Percentiles rank a stretch among this genome's conserved stretches.
Conservation (phyloP, 129 eudicot species). For the Cynara cardunculus region DNA sequence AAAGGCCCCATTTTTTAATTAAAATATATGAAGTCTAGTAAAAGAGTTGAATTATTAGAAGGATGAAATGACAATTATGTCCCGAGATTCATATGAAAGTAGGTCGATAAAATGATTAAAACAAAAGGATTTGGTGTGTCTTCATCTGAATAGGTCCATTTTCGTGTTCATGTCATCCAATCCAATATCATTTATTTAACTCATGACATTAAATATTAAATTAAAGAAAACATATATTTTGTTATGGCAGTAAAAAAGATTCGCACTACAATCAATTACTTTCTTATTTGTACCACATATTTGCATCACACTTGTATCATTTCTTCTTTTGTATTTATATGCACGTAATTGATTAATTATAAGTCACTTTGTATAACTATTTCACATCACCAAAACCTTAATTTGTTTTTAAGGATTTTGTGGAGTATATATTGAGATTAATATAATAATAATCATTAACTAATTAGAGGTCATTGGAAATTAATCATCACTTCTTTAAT, state of each 20-base stretch:
- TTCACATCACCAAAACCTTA: background rate
- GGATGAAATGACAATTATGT: background rate
- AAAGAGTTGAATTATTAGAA: background rate
- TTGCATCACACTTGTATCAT: background rate
- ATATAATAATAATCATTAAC: too few species aligned
- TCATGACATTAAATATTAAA: background rate
- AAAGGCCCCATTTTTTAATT: background rate
- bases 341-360: background rate
- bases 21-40: background rate
- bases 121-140: constrained; percentile 12
- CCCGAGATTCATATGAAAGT: background rate
- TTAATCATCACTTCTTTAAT: too few species aligned
- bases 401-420: background rate
- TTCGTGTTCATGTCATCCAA: constrained; percentile 9
- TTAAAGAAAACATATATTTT: background rate
- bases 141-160: constrained; percentile 5
- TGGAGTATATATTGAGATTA: background rate
- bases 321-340: background rate
- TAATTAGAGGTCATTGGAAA: too few species aligned
- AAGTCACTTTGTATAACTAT: background rate
- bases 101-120: background rate
- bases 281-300: background rate
- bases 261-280: background rate
- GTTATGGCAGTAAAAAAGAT: background rate
- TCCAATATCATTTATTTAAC: background rate